Evolutionary conservation across 1,284 basidiomycete species (phyloP), one percentile per base, ranked within the genome.

Genomic region (Ceratobasidium sp.): DNA sequence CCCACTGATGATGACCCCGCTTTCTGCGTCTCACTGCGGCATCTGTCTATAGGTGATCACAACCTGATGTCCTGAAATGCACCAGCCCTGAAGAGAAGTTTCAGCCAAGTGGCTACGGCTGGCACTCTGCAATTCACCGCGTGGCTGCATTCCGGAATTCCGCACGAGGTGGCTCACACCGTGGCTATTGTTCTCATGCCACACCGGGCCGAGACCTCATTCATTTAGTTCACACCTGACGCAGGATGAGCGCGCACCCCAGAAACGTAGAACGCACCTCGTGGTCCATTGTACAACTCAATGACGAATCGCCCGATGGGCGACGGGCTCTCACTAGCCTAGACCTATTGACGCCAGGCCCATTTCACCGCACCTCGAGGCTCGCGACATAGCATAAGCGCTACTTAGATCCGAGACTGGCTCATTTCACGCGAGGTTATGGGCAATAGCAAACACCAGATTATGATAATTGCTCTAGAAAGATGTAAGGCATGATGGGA

Each of bases 391-490:
- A n/a, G n/a, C n/a, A n/a, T n/a, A n/a, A 13, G 11, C 13, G 13
- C 54, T n/a, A 33, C 54, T 37, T 35, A 60, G 58, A 17, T 37
- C 31, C 17, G 58, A n/a, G 33, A 35, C 58, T 39, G 15, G 5
- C 56, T n/a, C 53, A 28, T 20, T 5, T 60, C 58, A 60, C 33
- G 15, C 58, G 35, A 39, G 58, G 33, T 35, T 20, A 60, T 60
- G 33, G 58, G 58, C 58, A 39, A n/a, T n/a, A n/a, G 35, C 61
- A 64, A 64, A 42, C 39, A 64, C 39, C 61, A 47, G 47, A 64
- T 64, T 64, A 64, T 47, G 35, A 64, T 64, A 45, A 64, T 45
- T 54, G 39, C 39, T 64, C 61, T 64, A 64, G 23, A 26, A 45
- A 39, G n/a, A 39, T 49, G 61, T 64, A 64, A 17, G 4, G 61